Evolutionary conservation across 768 basidiomycete genomes (phyloP).

Genomic region (Serendipita sp.): DNA sequence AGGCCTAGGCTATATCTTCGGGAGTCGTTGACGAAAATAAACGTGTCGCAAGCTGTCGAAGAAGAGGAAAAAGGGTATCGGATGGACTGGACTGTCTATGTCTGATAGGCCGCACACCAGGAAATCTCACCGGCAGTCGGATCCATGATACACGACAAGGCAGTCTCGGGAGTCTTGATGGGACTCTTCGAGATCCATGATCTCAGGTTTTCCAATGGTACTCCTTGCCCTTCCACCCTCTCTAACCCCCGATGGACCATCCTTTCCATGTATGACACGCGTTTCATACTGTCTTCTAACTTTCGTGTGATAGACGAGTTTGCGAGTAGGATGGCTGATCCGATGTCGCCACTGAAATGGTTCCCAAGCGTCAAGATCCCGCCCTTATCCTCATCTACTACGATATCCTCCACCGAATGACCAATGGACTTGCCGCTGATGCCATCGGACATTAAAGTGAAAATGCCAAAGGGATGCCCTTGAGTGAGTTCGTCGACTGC

Average conservation of each 20-base stretch:
- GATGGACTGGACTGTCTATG: too few species aligned
- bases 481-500: background rate
- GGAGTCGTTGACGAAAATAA: too few species aligned
- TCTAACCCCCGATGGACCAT: background rate
- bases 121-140: background rate
- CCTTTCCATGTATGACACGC: background rate
- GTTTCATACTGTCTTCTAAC: background rate
- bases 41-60: too few species aligned
- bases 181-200: background rate
- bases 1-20: too few species aligned
- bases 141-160: constrained; percentile 3
- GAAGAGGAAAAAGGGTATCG: too few species aligned
- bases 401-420: background rate
- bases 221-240: background rate
- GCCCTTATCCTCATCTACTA: background rate
- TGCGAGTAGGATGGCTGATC: background rate
- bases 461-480: background rate
- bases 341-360: background rate
- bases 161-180: background rate
- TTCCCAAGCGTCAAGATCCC: background rate
- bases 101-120: background rate
- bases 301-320: background rate
- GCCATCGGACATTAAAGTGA: background rate
- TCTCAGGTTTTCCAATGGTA: background rate
- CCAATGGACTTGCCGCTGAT: too few species aligned